A percentile compares a stretch with the other conserved stretches of the same genome.
Evolutionary conservation across 495 filamentous ascomycete genomes (phyloP).

Genomic region (Aspergillus panamensis): DNA sequence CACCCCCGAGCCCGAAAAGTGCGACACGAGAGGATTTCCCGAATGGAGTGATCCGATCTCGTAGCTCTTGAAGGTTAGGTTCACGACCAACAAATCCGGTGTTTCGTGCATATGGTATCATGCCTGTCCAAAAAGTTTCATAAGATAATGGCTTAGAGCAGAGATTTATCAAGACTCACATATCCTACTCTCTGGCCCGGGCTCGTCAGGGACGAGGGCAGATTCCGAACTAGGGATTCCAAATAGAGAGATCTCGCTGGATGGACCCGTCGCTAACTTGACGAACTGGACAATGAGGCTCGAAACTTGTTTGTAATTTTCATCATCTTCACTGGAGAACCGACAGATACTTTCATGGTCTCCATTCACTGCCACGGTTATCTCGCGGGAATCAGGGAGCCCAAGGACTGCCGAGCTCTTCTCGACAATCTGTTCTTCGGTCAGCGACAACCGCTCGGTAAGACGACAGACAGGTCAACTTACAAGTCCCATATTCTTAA

Average conservation of each 20-base stretch:
- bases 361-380: conserved; percentile 21
- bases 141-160: neutral
- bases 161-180: conserved; percentile 1
- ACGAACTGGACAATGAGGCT: conserved; percentile 11
- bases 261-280: conserved; percentile 5
- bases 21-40: conserved; percentile 18
- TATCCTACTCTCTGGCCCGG: neutral
- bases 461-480: neutral
- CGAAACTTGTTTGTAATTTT: conserved; percentile 26
- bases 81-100: conserved; percentile 13
- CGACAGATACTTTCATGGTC: conserved; percentile 31
- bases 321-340: conserved; percentile 21
- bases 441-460: neutral
- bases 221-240: conserved; percentile 1
- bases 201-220: neutral
- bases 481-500: conserved; percentile 15
- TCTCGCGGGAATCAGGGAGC: conserved; percentile 26
- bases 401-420: conserved; percentile 25
- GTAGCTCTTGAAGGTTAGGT: conserved; percentile 1
- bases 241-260: conserved; percentile 5
- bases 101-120: conserved; percentile 10
- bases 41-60: neutral
- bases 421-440: conserved; percentile 25
- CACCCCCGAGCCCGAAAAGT: conserved; percentile 30
- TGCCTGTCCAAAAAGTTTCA: neutral